Conservation (phyloP, 73 alveolate species). For the Tetrahymena borealis region DNA sequence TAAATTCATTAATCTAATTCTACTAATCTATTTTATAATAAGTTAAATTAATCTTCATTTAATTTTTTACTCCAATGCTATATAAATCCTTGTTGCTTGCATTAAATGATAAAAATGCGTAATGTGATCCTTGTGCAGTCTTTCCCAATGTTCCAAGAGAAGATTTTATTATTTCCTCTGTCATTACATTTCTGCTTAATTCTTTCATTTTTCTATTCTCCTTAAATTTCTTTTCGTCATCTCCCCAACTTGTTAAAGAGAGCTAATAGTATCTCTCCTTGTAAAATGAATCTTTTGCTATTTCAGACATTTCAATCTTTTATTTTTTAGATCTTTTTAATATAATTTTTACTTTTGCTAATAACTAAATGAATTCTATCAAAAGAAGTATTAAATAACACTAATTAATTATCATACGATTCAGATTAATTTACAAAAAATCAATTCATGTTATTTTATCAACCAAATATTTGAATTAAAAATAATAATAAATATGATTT, state of each 20-base stretch:
- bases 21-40: not conserved
- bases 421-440: too few species aligned
- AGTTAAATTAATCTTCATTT: not conserved
- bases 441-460: too few species aligned
- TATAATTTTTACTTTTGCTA: not conserved
- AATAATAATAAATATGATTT: too few species aligned
- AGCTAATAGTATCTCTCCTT: conserved; percentile 28
- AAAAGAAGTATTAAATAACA: too few species aligned
- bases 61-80: conserved; percentile 18
- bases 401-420: too few species aligned
- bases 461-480: too few species aligned
- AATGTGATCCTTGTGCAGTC: conserved; percentile 46
- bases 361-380: not conserved
- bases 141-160: conserved; percentile 32
- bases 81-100: conserved; percentile 19
- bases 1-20: not conserved
- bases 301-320: conserved; percentile 13
- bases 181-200: not conserved
- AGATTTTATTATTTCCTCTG: conserved; percentile 24
- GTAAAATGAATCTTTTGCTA: conserved; percentile 35
- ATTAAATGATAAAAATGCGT: conserved; percentile 36
- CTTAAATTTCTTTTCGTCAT: not conserved
- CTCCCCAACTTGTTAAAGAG: conserved; percentile 19
- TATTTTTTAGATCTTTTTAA: not conserved
- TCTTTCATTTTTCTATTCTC: conserved; percentile 13